phyloP scores from a whole-genome alignment of 2,329 filamentous ascomycete genomes.

The Exophiala xenobiotica region DNA sequence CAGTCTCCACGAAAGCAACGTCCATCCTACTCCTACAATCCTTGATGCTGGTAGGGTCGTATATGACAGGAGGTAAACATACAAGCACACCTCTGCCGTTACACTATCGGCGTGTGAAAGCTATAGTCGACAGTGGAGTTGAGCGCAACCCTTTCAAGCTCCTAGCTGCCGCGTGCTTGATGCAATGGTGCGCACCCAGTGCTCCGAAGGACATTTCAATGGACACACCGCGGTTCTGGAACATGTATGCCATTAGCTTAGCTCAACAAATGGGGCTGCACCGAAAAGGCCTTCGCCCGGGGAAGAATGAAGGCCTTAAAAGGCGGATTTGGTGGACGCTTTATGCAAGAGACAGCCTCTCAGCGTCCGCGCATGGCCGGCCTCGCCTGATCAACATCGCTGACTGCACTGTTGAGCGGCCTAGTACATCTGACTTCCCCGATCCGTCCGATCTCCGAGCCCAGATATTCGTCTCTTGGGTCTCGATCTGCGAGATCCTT shows the following conservation, averaged over 20 bases:
- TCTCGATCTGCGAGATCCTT: constrained; percentile 14
- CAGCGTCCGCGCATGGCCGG: constrained; percentile 18
- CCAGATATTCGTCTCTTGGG: constrained; percentile 19
- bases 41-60: constrained; percentile 7
- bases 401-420: constrained; percentile 13
- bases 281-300: constrained; percentile 5
- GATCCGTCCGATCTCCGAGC: constrained; percentile 13
- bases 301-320: constrained; percentile 8
- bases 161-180: constrained; percentile 14
- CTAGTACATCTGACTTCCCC: constrained; percentile 16
- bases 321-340: constrained; percentile 20
- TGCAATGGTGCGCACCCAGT: constrained; percentile 18
- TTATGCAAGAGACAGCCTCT: constrained; percentile 18
- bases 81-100: background rate
- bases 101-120: constrained; percentile 17
- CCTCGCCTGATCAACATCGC: constrained; percentile 14
- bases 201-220: constrained; percentile 20
- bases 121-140: constrained; percentile 15
- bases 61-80: constrained; percentile 8
- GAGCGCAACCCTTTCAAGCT: constrained; percentile 20
- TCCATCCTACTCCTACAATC: constrained; percentile 17
- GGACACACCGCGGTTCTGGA: constrained; percentile 18
- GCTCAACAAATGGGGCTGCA: constrained; percentile 21
- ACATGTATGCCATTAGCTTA: constrained; percentile 14
- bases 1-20: background rate